These are phyloP conservation scores for Cercospora sp. DNA, from an alignment of 2,329 filamentous ascomycete genomes.

Conservation along the genomic window DNA sequence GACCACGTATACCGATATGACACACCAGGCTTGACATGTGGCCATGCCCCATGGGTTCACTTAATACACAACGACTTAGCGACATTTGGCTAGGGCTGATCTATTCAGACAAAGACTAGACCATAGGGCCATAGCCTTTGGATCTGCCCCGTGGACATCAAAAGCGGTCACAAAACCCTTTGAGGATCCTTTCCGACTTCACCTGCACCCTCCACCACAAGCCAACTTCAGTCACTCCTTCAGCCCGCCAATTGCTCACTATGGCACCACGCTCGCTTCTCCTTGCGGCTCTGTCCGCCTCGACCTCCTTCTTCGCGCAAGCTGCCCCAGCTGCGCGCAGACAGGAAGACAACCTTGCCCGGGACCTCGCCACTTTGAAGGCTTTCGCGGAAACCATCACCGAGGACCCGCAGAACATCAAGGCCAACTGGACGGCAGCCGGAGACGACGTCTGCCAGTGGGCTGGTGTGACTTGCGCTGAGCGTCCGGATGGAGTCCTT, in stretches of 20 bases:
- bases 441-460: slow-evolving; percentile 18
- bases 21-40: background rate
- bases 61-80: background rate
- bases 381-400: slow-evolving; percentile 20
- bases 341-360: slow-evolving; percentile 8
- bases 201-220: background rate
- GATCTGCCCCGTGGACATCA: background rate
- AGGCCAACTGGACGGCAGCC: slow-evolving; percentile 9
- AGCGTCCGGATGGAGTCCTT: slow-evolving; percentile 5
- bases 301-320: background rate
- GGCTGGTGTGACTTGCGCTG: slow-evolving; percentile 9
- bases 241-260: background rate
- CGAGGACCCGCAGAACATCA: slow-evolving; percentile 12
- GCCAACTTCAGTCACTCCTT: background rate
- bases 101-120: background rate
- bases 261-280: background rate
- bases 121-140: background rate
- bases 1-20: background rate
- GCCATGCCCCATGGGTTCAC: background rate
- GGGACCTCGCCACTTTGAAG: slow-evolving; percentile 15
- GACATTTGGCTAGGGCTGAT: background rate
- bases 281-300: slow-evolving; percentile 3
- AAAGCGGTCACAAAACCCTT: background rate
- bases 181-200: background rate
- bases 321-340: slow-evolving; percentile 1